phyloP scores from a whole-genome alignment of 148 eudicot genomes.

The Selenicereus undatus region DNA sequence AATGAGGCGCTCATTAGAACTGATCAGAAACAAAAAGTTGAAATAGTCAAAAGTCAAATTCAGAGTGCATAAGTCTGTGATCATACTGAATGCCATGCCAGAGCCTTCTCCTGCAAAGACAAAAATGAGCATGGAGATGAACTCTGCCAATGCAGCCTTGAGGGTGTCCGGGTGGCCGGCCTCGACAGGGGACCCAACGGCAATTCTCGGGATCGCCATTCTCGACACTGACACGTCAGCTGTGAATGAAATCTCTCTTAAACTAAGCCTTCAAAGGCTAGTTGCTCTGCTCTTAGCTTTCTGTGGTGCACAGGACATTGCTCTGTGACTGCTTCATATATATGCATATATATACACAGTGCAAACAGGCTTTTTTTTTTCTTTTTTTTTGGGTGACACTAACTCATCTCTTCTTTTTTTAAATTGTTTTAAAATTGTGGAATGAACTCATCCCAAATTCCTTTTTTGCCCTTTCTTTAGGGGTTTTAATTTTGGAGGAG shows the following conservation, averaged over 20 bases:
- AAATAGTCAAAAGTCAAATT: not conserved
- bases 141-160: constrained; percentile 74
- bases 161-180: constrained; percentile 50
- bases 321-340: constrained; percentile 27
- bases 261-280: not conserved
- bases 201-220: constrained; percentile 60
- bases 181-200: constrained; percentile 46
- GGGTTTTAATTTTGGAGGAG: not conserved
- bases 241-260: not conserved
- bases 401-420: not conserved
- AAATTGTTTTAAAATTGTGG: not conserved
- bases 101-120: constrained; percentile 82
- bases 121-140: constrained; percentile 76
- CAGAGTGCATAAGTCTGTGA: not conserved
- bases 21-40: not conserved
- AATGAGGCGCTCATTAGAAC: constrained; percentile 1
- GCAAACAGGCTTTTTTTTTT: not conserved
- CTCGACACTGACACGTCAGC: not conserved
- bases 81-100: constrained; percentile 79
- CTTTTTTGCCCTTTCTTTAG: not conserved
- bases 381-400: not conserved
- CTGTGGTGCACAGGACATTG: constrained; percentile 15
- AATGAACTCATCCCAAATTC: not conserved
- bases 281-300: constrained; percentile 16
- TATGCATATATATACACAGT: constrained; percentile 18